Evolutionary conservation across 2,329 filamentous ascomycete species (phyloP).

Genomic region (Trichoderma harzianum): DNA sequence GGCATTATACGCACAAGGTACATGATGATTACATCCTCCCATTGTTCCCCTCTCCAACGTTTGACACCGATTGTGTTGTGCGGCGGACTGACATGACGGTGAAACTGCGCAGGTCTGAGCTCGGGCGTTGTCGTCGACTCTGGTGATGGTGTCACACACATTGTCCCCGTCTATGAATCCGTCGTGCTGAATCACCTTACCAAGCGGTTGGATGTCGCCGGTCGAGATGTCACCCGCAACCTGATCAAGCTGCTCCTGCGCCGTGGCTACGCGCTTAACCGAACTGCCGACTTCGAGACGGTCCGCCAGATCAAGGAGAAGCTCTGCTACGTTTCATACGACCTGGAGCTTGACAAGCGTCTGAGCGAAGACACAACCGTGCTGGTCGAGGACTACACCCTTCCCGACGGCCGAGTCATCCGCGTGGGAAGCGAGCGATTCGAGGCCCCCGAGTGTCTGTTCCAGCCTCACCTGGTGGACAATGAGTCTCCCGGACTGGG

Average conservation of each 20-base stretch:
- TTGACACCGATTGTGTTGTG: neutral
- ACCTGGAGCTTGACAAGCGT: constrained; percentile 91
- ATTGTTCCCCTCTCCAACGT: neutral
- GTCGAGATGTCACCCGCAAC: constrained; percentile 96
- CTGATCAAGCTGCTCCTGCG: constrained; percentile 91
- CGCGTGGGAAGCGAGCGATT: constrained; percentile 95
- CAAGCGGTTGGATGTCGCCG: constrained; percentile 87
- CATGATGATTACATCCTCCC: constrained; percentile 22
- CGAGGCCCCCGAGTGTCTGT: constrained; percentile 95
- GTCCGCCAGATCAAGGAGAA: constrained; percentile 99
- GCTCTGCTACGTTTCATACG: constrained; percentile 98
- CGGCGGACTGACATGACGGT: neutral
- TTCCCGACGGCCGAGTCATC: constrained; percentile 94
- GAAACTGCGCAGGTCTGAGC: constrained; percentile 60
- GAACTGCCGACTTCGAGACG: constrained; percentile 97
- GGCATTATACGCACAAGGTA: constrained; percentile 93
- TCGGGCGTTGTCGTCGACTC: constrained; percentile 98
- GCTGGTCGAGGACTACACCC: constrained; percentile 93
- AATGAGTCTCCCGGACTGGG: constrained; percentile 96
- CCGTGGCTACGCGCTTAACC: constrained; percentile 93
- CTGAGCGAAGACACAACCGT: constrained; percentile 97
- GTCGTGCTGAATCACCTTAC: constrained; percentile 97
- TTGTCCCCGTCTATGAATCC: constrained; percentile 97
- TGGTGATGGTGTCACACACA: constrained; percentile 96
- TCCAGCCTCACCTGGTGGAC: constrained; percentile 97